These are phyloP conservation scores for Nicotiana paniculata DNA, from an alignment of 257 asterid species.

Conservation along the genomic window DNA sequence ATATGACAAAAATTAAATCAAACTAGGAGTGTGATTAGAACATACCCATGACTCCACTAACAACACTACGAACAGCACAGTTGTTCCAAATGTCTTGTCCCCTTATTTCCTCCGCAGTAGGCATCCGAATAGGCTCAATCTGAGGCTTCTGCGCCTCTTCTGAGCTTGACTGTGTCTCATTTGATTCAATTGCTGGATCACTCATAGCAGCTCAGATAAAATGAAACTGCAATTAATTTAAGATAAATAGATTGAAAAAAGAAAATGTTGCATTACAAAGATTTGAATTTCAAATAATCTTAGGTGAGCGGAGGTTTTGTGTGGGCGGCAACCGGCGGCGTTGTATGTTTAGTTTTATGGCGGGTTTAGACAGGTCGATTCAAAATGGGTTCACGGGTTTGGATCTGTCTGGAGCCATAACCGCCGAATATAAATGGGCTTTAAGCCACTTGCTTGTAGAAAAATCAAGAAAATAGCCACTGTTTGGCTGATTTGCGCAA, in stretches of 20 bases:
- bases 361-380: too few species aligned
- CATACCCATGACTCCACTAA: conserved; percentile 94
- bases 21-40: neutral
- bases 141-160: conserved; percentile 39
- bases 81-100: conserved; percentile 97
- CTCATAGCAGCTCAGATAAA: conserved; percentile 29
- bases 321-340: too few species aligned
- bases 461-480: too few species aligned
- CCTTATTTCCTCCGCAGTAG: conserved; percentile 71
- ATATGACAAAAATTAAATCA: neutral
- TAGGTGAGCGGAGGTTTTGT: too few species aligned
- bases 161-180: conserved; percentile 33
- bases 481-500: too few species aligned
- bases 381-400: too few species aligned
- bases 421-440: too few species aligned
- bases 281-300: too few species aligned
- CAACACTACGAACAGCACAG: conserved; percentile 84
- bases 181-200: conserved; percentile 28
- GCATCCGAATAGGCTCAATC: conserved; percentile 62
- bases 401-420: too few species aligned
- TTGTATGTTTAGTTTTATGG: too few species aligned
- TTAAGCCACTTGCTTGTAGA: too few species aligned
- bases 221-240: neutral
- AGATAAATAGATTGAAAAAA: neutral
- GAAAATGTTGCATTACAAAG: too few species aligned